Evolutionary conservation across 164 flowering plant species (phyloP), one percentile per base, ranked within the genome.

Genomic region (Stephania yunnanensis): DNA sequence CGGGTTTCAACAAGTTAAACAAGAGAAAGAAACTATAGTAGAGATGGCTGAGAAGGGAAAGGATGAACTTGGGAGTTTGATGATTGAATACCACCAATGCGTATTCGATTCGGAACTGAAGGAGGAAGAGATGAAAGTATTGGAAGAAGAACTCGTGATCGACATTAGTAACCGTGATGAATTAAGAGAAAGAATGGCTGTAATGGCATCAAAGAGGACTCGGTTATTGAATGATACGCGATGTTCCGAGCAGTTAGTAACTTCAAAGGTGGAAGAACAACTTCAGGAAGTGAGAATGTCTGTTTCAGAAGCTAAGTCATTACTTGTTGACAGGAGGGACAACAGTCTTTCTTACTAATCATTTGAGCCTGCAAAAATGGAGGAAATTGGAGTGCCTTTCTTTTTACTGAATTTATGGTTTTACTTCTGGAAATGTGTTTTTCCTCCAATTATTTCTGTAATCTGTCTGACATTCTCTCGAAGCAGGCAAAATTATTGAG

Each of bases 61-160:
- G 72, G 53, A 61, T 1, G 91, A 92, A 58, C 74, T 84, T 29
- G 87, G 87, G 20, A 77, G 71, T 50, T 66, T 89, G 87, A 80
- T 92, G 53, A 12, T 87, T 8, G 97, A 89, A 61, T 87, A 83
- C 83, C 89, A 88, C 22, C 86, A 86, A 50, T 74, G 77, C 13
- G 71, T 83, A 11, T 89, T 88, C 68, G 90, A 86, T 69, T 76
- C 77, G 4, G 86, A 80, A 46, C 48, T 88, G 78, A 89, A 80
- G 77, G 86, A 83, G 52, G 87, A 83, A 10, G 98, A 91, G 78
- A 69, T 82, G 50, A 76, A 79, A 69, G 73, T 86, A 13, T 42
- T 87, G 77, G 88, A 86, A 68, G 90, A 86, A 74, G 97, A 91
- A 70, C 29, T 88, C 73, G 53, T 70, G 42, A 22, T 4, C 6